Conservation (phyloP, 2,329 filamentous ascomycete genomes). For the Colletotrichum echinochloae region DNA sequence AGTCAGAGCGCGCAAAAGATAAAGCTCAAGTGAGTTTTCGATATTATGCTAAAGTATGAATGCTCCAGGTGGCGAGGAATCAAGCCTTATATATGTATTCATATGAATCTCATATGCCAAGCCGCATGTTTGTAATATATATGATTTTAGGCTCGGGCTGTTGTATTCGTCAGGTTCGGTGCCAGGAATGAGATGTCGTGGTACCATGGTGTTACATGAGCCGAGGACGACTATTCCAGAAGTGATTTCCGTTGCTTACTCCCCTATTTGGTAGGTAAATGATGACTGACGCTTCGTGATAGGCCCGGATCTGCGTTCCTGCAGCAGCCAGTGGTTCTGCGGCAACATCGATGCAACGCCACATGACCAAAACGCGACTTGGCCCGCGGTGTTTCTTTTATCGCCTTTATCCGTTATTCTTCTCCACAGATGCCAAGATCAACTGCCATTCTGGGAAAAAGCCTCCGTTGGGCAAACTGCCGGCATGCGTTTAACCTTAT, state of each 20-base stretch:
- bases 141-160: background rate
- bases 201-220: background rate
- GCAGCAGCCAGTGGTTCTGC: background rate
- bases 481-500: conserved; percentile 7
- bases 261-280: too few relatives aligned
- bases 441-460: conserved; percentile 11
- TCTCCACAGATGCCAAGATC: background rate
- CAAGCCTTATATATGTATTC: background rate
- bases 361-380: background rate
- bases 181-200: background rate
- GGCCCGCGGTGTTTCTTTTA: background rate
- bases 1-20: background rate
- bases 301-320: background rate
- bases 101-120: background rate
- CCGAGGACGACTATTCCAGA: background rate
- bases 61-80: background rate
- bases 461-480: background rate
- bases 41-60: background rate
- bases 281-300: background rate
- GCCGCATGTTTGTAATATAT: background rate
- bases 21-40: background rate
- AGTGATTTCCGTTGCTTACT: background rate
- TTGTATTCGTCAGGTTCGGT: background rate
- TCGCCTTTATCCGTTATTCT: background rate
- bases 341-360: background rate